phyloP scores from a whole-genome alignment of 805 yeast species.

The Spencermartinsiella europaea region DNA sequence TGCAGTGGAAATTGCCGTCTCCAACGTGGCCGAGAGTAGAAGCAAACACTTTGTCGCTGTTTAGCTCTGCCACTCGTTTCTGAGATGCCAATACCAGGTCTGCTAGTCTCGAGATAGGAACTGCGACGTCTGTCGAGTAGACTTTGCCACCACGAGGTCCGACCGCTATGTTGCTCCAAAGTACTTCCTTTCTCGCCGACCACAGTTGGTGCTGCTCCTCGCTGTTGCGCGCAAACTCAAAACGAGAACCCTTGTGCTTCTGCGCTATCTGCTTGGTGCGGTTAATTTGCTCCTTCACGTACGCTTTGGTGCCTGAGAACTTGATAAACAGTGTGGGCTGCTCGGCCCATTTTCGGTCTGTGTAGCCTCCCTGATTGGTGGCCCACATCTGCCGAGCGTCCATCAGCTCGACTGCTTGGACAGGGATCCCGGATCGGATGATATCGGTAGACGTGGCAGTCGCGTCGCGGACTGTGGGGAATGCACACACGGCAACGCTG shows the following conservation, averaged over 20 bases:
- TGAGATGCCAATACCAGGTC: slow-evolving; percentile 58
- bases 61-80: slow-evolving; percentile 40
- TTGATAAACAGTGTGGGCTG: slow-evolving; percentile 61
- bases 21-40: slow-evolving; percentile 78
- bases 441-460: slow-evolving; percentile 61
- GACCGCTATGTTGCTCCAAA: slow-evolving; percentile 64
- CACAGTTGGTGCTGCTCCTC: slow-evolving; percentile 65
- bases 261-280: slow-evolving; percentile 48
- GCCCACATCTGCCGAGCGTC: slow-evolving; percentile 69
- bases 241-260: slow-evolving; percentile 49
- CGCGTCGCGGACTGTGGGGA: slow-evolving; percentile 64
- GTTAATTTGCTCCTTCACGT: slow-evolving; percentile 41
- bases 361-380: slow-evolving; percentile 51
- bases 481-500: slow-evolving; percentile 63
- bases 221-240: slow-evolving; percentile 55
- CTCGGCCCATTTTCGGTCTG: slow-evolving; percentile 50
- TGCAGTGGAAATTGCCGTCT: slow-evolving; percentile 75
- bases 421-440: slow-evolving; percentile 55
- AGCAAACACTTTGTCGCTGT: slow-evolving; percentile 45
- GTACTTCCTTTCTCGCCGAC: slow-evolving; percentile 68
- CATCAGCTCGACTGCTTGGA: slow-evolving; percentile 71
- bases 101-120: slow-evolving; percentile 66
- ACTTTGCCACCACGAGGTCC: slow-evolving; percentile 52
- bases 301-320: slow-evolving; percentile 46
- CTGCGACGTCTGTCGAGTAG: slow-evolving; percentile 81